These are phyloP conservation scores for Sphaerulina vaccinii DNA, from an alignment of 2,329 filamentous ascomycete species.

Conservation along the genomic window DNA sequence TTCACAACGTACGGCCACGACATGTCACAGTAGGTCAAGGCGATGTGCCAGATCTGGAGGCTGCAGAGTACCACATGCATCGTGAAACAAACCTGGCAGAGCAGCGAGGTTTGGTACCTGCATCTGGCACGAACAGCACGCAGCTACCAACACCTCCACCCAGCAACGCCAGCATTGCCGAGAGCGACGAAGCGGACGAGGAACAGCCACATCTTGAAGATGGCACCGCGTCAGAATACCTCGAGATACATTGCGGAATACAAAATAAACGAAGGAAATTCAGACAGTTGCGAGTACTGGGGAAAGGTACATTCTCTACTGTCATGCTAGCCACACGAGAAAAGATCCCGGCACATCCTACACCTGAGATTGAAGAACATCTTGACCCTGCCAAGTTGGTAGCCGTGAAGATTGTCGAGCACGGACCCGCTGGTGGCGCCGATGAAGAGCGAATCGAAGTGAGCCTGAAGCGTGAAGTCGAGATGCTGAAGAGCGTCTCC, in stretches of 20 bases:
- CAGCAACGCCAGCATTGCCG: conserved; percentile 61
- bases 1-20: conserved; percentile 64
- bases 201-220: conserved; percentile 39
- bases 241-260: conserved; percentile 52
- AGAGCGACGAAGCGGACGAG: conserved; percentile 54
- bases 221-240: conserved; percentile 41
- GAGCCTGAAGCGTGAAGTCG: conserved; percentile 88
- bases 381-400: conserved; percentile 77
- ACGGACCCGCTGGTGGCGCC: conserved; percentile 88
- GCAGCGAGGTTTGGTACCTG: conserved; percentile 67
- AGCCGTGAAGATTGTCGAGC: conserved; percentile 92
- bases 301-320: conserved; percentile 92
- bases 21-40: conserved; percentile 68
- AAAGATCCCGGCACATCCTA: conserved; percentile 44
- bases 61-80: conserved; percentile 56
- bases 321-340: conserved; percentile 89
- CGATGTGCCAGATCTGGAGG: conserved; percentile 51
- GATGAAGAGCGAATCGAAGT: conserved; percentile 92
- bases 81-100: conserved; percentile 80
- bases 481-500: conserved; percentile 83
- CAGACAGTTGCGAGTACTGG: conserved; percentile 75
- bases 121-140: conserved; percentile 27
- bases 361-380: conserved; percentile 46
- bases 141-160: conserved; percentile 72
- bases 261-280: conserved; percentile 77